A percentile compares a stretch with the other conserved stretches of the same genome.
phyloP scores from a whole-genome alignment of 2,329 filamentous ascomycete species.

The Curvularia verruculosa region DNA sequence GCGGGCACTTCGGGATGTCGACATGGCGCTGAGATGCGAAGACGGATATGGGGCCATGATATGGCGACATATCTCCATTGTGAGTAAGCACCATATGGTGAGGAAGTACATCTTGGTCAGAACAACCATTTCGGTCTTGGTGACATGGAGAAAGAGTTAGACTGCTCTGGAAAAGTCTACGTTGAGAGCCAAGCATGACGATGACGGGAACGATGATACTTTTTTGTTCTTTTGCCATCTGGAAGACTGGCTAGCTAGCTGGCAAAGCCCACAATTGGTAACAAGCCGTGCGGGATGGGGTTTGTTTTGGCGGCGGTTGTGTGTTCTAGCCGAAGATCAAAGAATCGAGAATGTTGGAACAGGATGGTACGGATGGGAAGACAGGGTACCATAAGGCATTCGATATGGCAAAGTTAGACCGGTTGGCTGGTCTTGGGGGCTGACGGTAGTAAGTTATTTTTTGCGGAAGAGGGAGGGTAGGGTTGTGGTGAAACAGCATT shows the following conservation, averaged over 20 bases:
- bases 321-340: neutral
- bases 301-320: neutral
- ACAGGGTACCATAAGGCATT: neutral
- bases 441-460: neutral
- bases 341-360: neutral
- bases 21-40: neutral
- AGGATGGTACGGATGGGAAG: neutral
- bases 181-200: neutral
- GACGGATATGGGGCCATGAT: neutral
- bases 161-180: neutral
- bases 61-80: neutral
- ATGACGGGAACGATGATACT: neutral
- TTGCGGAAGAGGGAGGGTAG: neutral
- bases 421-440: neutral
- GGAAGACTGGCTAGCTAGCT: neutral
- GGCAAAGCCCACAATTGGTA: neutral
- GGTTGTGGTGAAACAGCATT: neutral
- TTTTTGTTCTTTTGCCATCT: neutral
- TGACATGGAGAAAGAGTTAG: no score
- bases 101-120: neutral
- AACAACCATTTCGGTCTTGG: neutral
- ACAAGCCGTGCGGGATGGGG: neutral
- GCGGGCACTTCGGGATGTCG: neutral
- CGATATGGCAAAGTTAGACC: neutral
- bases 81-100: neutral